Percentiles rank a stretch among this genome's conserved stretches.
Conservation (phyloP, 495 filamentous ascomycete genomes). For the Tuber melanosporum region DNA sequence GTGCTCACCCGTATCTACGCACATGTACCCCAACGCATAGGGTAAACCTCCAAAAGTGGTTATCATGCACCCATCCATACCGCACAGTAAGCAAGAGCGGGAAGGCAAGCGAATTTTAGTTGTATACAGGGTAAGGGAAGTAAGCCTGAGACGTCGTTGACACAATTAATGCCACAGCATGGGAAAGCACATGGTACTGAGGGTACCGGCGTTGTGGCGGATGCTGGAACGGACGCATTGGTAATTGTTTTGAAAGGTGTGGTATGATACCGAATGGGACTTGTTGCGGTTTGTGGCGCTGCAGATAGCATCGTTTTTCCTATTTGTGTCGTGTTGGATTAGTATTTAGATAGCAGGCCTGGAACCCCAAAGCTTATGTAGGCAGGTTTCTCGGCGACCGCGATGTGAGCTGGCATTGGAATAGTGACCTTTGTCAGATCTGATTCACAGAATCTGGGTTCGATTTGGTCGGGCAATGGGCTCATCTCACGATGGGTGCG, state of each 20-base stretch:
- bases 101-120: neutral
- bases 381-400: neutral
- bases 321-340: neutral
- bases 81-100: neutral
- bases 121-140: neutral
- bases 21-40: neutral
- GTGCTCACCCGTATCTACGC: neutral
- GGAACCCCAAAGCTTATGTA: neutral
- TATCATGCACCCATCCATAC: neutral
- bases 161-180: neutral
- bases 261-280: too few species aligned
- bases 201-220: too few species aligned
- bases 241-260: too few species aligned
- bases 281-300: neutral
- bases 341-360: neutral
- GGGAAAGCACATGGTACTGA: too few species aligned
- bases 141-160: slow-evolving; percentile 1
- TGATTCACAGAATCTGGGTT: too few species aligned
- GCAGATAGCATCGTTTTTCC: neutral
- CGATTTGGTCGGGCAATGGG: too few species aligned
- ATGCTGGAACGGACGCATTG: too few species aligned
- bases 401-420: neutral
- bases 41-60: neutral
- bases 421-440: neutral
- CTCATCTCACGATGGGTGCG: too few species aligned